phyloP scores from a whole-genome alignment of 208 protist genomes.

The Acanthamoeba triangularis region DNA sequence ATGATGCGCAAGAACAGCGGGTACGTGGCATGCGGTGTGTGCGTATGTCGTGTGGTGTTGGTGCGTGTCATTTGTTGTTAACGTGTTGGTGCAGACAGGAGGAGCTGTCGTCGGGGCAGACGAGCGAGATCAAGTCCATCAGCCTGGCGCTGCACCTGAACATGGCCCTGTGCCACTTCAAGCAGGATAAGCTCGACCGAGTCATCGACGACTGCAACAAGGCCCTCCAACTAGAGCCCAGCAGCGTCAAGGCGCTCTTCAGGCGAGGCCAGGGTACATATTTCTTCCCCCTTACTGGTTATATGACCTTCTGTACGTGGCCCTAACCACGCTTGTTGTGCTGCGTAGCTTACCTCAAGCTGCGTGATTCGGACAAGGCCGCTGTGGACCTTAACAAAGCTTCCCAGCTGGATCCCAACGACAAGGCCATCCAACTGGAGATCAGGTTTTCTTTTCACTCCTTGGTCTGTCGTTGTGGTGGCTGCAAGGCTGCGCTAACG shows the following conservation, averaged over 20 bases:
- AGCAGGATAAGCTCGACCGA: constrained; percentile 53
- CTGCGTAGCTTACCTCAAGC: neutral
- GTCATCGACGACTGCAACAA: constrained; percentile 53
- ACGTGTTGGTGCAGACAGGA: neutral
- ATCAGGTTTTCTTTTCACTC: constrained; percentile 1
- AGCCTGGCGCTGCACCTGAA: constrained; percentile 24
- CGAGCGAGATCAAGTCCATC: neutral
- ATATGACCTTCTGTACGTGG: neutral
- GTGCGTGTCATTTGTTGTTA: neutral
- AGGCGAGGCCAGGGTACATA: constrained; percentile 7
- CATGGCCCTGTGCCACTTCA: constrained; percentile 44
- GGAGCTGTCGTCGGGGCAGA: neutral
- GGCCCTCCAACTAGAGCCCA: constrained; percentile 36
- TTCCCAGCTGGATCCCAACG: neutral
- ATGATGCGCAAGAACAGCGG: neutral
- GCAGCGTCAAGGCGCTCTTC: constrained; percentile 48
- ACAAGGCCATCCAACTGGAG: constrained; percentile 35
- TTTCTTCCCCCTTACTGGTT: neutral
- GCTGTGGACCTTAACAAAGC: neutral
- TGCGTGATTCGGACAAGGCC: constrained; percentile 26
- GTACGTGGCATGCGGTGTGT: neutral
- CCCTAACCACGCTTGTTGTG: neutral
- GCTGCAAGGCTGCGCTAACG: no score
- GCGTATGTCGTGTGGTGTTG: no score
- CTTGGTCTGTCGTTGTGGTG: no score